Evolutionary conservation across 1,284 basidiomycete genomes (phyloP), one percentile per base, ranked within the genome.

Genomic region (Heterobasidion parviporum): DNA sequence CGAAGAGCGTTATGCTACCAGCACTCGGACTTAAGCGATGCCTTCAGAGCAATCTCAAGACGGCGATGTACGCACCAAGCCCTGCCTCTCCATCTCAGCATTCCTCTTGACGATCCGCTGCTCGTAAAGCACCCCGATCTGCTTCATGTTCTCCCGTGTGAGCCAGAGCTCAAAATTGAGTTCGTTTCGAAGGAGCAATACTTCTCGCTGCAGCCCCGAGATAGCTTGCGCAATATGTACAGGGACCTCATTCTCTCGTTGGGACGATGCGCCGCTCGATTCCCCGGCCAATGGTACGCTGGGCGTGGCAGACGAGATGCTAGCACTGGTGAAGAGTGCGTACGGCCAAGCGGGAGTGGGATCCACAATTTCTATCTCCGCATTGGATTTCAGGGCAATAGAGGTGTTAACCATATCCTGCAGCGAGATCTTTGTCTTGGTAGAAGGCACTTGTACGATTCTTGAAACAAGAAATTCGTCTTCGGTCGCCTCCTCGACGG

Each of bases 111-210:
- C 66, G 33, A 88, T 80, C n/a, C 79, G 80, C 59, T 90, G 85
- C 59, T 85, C 78, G 63, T 89, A 86, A 52, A 92, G 69, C 48
- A 83, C 75, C n/a, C 85, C 87, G 54, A 93, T 87, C 62, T 91
- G 87, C 65, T 81, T 81, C 54, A 87, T 77, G 59, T 90, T 90
- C 68, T 91, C 82, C 60, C 87, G 74, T 57, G 87, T 83, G 46
- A 88, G 73, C 86, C 89, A 92, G 20, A 85, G 72, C 70, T 92
- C 87, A 57, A 92, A 89, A 64, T 90, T 89, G 45, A 92, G 79
- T 61, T 92, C 88, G 65, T 83, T 90, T 53, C 84, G 77, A 32
- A 92, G 71, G 38, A 91, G 70, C 6, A 91, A 67, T 2, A 88
- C 76, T 63, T 92, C 87, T 48, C 85, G 77, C 66, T 92, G 90